These are phyloP conservation scores for Puccinellia tenuiflora DNA, from an alignment of 176 grass and related monocot species.

Conservation along the genomic window DNA sequence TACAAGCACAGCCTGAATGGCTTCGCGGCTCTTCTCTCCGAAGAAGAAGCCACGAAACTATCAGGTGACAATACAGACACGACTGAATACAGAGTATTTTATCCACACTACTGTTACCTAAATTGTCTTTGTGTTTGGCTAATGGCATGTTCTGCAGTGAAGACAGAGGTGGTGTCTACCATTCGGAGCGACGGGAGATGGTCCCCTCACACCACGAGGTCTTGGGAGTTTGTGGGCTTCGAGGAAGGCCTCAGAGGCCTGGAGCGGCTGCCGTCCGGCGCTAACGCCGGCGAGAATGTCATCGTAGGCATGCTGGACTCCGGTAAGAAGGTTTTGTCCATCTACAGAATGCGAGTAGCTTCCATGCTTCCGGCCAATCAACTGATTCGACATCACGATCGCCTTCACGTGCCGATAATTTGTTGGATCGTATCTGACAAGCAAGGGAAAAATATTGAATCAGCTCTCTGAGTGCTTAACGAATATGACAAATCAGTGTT, in stretches of 20 bases:
- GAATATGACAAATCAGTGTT: background rate
- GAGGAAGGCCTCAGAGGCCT: slow-evolving; percentile 45
- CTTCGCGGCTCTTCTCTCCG: slow-evolving; percentile 72
- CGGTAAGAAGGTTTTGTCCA: slow-evolving; percentile 29
- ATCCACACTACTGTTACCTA: background rate
- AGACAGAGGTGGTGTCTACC: slow-evolving; percentile 53
- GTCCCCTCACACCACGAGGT: slow-evolving; percentile 83
- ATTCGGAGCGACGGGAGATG: slow-evolving; percentile 62
- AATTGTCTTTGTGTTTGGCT: slow-evolving; percentile 6
- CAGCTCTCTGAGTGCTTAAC: background rate
- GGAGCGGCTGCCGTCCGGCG: slow-evolving; percentile 37
- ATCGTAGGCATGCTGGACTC: slow-evolving; percentile 94
- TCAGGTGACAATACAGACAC: slow-evolving; percentile 34
- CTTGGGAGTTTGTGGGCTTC: slow-evolving; percentile 75
- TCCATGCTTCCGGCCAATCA: background rate
- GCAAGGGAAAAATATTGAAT: background rate
- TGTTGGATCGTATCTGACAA: background rate
- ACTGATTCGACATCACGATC: background rate
- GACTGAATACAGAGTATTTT: background rate
- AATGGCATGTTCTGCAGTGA: slow-evolving; percentile 29
- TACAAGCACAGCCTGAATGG: slow-evolving; percentile 93
- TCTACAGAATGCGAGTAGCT: background rate
- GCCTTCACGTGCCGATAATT: background rate
- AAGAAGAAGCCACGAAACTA: slow-evolving; percentile 47
- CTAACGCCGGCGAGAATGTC: slow-evolving; percentile 42